Evolutionary conservation across 2,329 filamentous ascomycete species (phyloP).

Genomic region (Aspergillus novofumigatus): DNA sequence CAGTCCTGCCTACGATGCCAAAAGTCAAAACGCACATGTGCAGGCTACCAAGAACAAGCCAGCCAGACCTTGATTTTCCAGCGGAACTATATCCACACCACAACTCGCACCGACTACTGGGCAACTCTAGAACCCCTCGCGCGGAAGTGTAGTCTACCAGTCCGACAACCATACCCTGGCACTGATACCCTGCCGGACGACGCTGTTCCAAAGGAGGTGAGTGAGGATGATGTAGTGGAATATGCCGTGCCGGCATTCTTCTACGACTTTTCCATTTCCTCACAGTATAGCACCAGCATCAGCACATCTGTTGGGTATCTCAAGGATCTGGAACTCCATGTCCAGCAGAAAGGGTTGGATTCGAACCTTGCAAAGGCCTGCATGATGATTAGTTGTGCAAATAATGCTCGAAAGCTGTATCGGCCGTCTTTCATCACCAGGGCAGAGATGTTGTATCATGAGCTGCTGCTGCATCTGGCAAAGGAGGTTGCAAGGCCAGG

Average conservation of each 20-base stretch:
- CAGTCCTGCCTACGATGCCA: conserved; percentile 5
- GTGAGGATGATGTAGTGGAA: neutral
- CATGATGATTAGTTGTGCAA: conserved; percentile 3
- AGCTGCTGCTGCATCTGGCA: neutral
- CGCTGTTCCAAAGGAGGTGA: neutral
- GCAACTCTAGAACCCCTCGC: neutral
- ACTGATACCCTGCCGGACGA: neutral
- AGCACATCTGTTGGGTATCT: conserved; percentile 1
- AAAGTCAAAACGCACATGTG: conserved; percentile 1
- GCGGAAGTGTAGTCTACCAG: conserved; percentile 3
- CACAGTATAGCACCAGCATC: neutral
- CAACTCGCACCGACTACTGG: too few species aligned
- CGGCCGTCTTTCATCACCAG: neutral
- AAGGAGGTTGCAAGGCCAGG: neutral
- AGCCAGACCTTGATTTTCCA: conserved; percentile 1
- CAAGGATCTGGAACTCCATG: neutral
- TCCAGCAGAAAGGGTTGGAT: neutral
- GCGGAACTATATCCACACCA: neutral
- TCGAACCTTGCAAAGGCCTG: conserved; percentile 4
- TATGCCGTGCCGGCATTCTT: conserved; percentile 4
- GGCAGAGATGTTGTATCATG: conserved; percentile 1
- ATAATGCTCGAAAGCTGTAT: conserved; percentile 1
- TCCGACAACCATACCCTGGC: neutral
- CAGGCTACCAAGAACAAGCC: conserved; percentile 1
- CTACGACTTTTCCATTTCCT: conserved; percentile 1